A percentile compares a stretch with the other conserved stretches of the same genome.
Conservation (phyloP, 2,329 filamentous ascomycete genomes). For the Scedosporium boydii region DNA sequence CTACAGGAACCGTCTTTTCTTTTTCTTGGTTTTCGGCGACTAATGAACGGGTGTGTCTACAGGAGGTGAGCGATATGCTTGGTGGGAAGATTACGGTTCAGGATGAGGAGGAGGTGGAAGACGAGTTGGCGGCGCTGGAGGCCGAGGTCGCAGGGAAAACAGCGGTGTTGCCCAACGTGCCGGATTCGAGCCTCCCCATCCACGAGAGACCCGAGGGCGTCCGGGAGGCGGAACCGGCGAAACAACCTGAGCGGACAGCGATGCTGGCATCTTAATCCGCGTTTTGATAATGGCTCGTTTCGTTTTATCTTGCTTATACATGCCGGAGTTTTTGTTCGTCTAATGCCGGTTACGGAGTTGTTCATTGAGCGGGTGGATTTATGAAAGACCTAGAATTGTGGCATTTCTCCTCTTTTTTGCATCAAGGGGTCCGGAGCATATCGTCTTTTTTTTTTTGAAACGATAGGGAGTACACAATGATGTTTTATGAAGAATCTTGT, state of each 20-base stretch:
- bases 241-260: slow-evolving; percentile 2
- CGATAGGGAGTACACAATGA: neutral
- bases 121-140: slow-evolving; percentile 79
- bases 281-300: neutral
- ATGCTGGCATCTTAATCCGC: slow-evolving; percentile 14
- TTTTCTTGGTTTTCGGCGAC: neutral
- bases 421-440: slow-evolving; percentile 1
- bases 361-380: neutral
- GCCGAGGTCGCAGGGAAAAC: slow-evolving; percentile 19
- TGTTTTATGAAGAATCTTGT: neutral
- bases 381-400: neutral
- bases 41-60: neutral
- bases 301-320: neutral
- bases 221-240: neutral
- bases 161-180: slow-evolving; percentile 17
- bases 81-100: slow-evolving; percentile 81
- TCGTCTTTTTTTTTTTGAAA: neutral
- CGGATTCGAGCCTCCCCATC: slow-evolving; percentile 10
- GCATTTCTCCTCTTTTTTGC: neutral
- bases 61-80: slow-evolving; percentile 91
- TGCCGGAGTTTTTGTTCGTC: neutral
- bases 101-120: slow-evolving; percentile 96
- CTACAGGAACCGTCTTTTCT: slow-evolving; percentile 14
- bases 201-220: slow-evolving; percentile 6
- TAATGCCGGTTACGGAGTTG: neutral